Percentiles rank a stretch among this genome's conserved stretches.
Evolutionary conservation across 805 yeast genomes (phyloP).

Genomic region (Candida dajiaensis): DNA sequence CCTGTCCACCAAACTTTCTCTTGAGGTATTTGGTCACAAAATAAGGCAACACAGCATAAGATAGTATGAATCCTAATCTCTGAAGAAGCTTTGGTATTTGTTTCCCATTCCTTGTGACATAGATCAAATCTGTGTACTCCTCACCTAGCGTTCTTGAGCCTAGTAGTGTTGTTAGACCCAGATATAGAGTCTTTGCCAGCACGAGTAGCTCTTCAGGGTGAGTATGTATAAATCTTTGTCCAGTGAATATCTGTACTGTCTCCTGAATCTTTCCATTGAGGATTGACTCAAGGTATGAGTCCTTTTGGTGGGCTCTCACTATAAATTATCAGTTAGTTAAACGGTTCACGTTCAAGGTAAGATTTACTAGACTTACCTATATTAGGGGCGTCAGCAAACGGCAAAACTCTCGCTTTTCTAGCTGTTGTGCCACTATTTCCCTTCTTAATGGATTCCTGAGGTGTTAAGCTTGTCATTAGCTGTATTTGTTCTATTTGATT

Average conservation of each 20-base stretch:
- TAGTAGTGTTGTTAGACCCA: slow-evolving; percentile 66
- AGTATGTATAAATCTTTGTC: slow-evolving; percentile 59
- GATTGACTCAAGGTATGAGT: slow-evolving; percentile 58
- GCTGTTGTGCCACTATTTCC: not conserved
- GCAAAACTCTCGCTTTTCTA: slow-evolving; percentile 27
- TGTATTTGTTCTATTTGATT: too few relatives aligned
- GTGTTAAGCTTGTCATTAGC: not conserved
- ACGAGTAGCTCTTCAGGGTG: slow-evolving; percentile 58
- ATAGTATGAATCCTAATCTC: slow-evolving; percentile 51
- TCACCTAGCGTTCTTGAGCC: slow-evolving; percentile 88
- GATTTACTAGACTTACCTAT: slow-evolving; percentile 47
- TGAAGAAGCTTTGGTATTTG: slow-evolving; percentile 40
- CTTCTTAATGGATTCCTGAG: not conserved
- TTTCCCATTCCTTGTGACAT: slow-evolving; percentile 50
- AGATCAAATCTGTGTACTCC: slow-evolving; percentile 80
- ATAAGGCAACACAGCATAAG: slow-evolving; percentile 63
- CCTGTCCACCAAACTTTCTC: slow-evolving; percentile 8
- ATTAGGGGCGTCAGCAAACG: slow-evolving; percentile 83
- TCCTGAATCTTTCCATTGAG: slow-evolving; percentile 52
- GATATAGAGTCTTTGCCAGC: slow-evolving; percentile 53
- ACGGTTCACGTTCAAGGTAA: not conserved
- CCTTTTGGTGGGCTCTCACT: slow-evolving; percentile 90
- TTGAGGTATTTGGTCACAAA: slow-evolving; percentile 28
- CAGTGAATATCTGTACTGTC: slow-evolving; percentile 47
- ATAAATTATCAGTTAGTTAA: slow-evolving; percentile 2